Percentiles rank a stretch among this genome's conserved stretches.
Conservation (phyloP, 352 stramenopile species). For the Blastocystis sp. region DNA sequence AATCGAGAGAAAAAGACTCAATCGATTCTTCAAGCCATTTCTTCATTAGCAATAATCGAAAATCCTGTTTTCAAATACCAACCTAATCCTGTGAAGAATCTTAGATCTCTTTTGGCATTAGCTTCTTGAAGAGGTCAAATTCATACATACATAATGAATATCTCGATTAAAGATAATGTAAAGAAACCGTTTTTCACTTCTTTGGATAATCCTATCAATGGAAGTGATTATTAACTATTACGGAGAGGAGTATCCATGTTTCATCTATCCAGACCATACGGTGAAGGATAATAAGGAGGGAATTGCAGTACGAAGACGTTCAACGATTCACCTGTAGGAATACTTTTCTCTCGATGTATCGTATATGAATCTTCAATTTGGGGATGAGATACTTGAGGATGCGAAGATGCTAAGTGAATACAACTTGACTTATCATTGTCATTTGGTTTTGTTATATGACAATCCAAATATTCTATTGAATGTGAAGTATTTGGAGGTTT, state of each 20-base stretch:
- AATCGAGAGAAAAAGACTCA: not conserved
- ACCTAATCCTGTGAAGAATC: too few relatives aligned
- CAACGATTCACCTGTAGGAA: not conserved
- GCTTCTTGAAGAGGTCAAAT: too few relatives aligned
- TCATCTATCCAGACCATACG: conserved; percentile 32
- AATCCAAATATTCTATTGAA: not conserved
- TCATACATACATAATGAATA: too few relatives aligned
- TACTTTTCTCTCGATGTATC: conserved; percentile 15
- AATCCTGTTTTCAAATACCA: too few relatives aligned
- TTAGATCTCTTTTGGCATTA: too few relatives aligned
- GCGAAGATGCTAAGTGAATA: not conserved
- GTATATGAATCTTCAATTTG: not conserved
- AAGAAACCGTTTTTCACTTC: not conserved
- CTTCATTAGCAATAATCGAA: not conserved
- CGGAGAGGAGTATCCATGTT: conserved; percentile 53
- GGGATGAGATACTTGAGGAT: conserved; percentile 10
- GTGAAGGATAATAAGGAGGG: conserved; percentile 43
- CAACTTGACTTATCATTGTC: not conserved
- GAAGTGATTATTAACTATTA: conserved; percentile 61
- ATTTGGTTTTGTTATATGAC: not conserved
- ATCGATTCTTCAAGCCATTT: not conserved
- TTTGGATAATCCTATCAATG: not conserved
- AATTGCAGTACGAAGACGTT: not conserved
- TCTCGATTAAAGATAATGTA: not conserved
- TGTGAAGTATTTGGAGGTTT: not conserved